phyloP scores from a whole-genome alignment of 2,329 filamentous ascomycete genomes.

The Stachybotrys chartarum region DNA sequence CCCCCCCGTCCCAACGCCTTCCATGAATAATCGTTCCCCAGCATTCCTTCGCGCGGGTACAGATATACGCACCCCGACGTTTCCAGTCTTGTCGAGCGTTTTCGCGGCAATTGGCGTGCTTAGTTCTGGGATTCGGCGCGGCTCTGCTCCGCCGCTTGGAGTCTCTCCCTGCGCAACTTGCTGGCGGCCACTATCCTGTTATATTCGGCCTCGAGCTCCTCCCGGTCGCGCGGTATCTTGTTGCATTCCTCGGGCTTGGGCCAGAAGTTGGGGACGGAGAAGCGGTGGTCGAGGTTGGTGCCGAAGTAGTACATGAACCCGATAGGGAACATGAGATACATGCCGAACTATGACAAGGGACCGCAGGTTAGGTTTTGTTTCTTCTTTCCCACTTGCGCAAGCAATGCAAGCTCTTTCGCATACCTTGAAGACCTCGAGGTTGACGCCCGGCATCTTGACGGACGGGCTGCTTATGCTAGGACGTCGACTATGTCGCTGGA shows the following conservation, averaged over 20 bases:
- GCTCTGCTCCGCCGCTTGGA: conserved; percentile 12
- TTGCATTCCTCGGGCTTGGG: conserved; percentile 73
- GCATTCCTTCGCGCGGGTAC: background rate
- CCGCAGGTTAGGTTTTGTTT: background rate
- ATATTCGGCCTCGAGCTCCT: conserved; percentile 79
- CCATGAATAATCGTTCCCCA: background rate
- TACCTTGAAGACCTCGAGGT: conserved; percentile 94
- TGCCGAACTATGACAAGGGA: conserved; percentile 65
- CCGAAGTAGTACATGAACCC: conserved; percentile 99
- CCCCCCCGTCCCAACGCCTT: background rate
- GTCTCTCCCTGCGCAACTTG: conserved; percentile 66
- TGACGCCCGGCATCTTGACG: conserved; percentile 63
- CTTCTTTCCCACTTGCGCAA: background rate
- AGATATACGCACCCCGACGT: background rate
- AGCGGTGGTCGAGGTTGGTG: conserved; percentile 91
- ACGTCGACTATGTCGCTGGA: no score
- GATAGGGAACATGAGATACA: conserved; percentile 98
- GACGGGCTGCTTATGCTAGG: background rate
- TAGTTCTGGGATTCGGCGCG: conserved; percentile 15
- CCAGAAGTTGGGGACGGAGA: conserved; percentile 89
- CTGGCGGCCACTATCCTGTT: conserved; percentile 57
- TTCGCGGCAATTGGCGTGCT: conserved; percentile 9
- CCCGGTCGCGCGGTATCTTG: conserved; percentile 66
- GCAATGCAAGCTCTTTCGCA: conserved; percentile 5
- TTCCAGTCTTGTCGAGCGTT: background rate